Base-by-base conservation (phyloP, 768 basidiomycete genomes). In the Mrakia blollopis region DNA sequence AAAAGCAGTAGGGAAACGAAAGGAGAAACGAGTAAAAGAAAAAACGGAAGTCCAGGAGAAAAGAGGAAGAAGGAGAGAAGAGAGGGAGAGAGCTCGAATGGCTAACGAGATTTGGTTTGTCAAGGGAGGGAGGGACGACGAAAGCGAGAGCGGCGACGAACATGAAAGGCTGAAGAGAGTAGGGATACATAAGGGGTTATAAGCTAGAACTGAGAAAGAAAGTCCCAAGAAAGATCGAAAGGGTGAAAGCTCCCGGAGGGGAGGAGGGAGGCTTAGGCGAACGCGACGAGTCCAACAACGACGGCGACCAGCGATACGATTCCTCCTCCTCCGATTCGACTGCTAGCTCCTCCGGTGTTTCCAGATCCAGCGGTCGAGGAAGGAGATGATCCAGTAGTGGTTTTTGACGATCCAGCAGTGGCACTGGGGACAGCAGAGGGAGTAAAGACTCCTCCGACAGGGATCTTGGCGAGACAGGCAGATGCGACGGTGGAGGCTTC, bases 381-480 rank as follows among this genome's bases (percentile, higher is more conserved):
- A 23, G 65, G 11, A 8, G 35, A 25, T 7, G 37, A 3, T 35
- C 35, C 32, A 23, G 65, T n/a, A 1, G 35, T 25, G 65, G 65
- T 25, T 8, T 8, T 21, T 9, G 62, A 10, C 3, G 30, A 2
- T 11, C 21, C 65, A n/a, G 65, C 18, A 10, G 69, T 69, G 14
- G 35, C 68, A 5, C n/a, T 30, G 7, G 70, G 28, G 13, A 39
- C 60, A 25, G 62, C 72, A 3, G 76, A 75, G 7, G 74, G 76
- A 30, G 76, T 77, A 28, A 73, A 77, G 37, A 77, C 76, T 23
- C 71, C 76, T 13, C 72, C 76, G 14, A 61, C 37, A 2, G 68
- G 75, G 14, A 57, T 44, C 52, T 69, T n/a, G 37, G 62, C 71
- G 23, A 77, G 63, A 32, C 76, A 77, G 21, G 39, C 25, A 25